phyloP scores from a whole-genome alignment of 208 protist species.

The Trypanosoma mega region DNA sequence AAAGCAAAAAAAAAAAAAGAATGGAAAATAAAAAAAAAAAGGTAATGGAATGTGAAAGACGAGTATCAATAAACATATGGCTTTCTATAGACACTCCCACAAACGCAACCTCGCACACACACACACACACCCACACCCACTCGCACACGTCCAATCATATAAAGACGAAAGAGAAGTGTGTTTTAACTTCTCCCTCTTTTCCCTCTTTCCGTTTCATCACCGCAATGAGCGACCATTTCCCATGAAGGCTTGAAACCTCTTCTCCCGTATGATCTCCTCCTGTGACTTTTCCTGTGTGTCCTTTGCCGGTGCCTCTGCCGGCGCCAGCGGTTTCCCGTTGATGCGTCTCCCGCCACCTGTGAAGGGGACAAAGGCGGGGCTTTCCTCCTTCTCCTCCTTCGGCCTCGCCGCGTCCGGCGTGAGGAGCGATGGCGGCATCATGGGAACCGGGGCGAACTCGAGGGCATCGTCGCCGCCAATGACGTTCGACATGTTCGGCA shows the following conservation, averaged over 20 bases:
- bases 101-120: no score
- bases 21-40: constrained; percentile 1
- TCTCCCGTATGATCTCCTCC: constrained; percentile 35
- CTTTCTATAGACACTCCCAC: neutral
- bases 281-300: constrained; percentile 14
- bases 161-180: no score
- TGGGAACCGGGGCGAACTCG: constrained; percentile 61
- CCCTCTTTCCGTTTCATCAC: constrained; percentile 2
- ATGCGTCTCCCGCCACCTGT: constrained; percentile 21
- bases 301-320: neutral
- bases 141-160: no score
- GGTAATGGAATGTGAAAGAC: neutral
- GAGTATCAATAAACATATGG: neutral
- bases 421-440: constrained; percentile 58
- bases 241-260: constrained; percentile 40
- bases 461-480: constrained; percentile 50
- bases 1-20: no score
- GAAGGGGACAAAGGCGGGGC: constrained; percentile 24
- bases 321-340: constrained; percentile 4
- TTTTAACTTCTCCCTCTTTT: no score
- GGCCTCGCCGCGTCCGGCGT: constrained; percentile 1
- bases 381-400: constrained; percentile 5
- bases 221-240: constrained; percentile 9
- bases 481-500: constrained; percentile 42
- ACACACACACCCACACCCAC: no score